Conservation (phyloP, 352 stramenopile species). For the Elongisporangium prolatum region DNA sequence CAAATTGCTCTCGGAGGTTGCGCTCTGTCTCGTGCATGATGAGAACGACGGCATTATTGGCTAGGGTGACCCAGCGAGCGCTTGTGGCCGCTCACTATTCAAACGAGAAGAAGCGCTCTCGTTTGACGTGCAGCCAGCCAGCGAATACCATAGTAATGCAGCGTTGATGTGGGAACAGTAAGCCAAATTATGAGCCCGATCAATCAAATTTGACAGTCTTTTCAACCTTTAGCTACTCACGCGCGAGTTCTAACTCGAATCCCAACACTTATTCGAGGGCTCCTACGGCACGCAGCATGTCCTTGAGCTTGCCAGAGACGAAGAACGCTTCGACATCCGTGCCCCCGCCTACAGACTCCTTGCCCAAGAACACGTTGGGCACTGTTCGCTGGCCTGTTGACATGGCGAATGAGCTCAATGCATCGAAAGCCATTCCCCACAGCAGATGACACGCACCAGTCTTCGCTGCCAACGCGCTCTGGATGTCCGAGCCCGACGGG, state of each 20-base stretch:
- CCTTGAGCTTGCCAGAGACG: conserved; percentile 80
- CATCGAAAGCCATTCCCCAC: not conserved
- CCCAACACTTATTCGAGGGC: conserved; percentile 35
- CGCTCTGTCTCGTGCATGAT: conserved; percentile 28
- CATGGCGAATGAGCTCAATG: conserved; percentile 1
- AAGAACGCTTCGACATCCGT: conserved; percentile 89
- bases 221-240: too few relatives aligned
- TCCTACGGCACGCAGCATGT: conserved; percentile 73
- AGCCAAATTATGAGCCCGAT: too few relatives aligned
- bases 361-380: conserved; percentile 96
- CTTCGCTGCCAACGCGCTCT: conserved; percentile 77
- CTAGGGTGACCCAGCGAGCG: conserved; percentile 25
- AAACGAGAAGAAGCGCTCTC: conserved; percentile 31
- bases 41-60: conserved; percentile 17
- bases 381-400: conserved; percentile 88
- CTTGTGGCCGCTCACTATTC: conserved; percentile 28
- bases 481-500: conserved; percentile 75
- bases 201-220: too few relatives aligned
- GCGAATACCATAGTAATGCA: not conserved
- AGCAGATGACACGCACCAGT: conserved; percentile 73
- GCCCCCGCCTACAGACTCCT: conserved; percentile 91
- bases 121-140: conserved; percentile 17
- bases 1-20: conserved; percentile 34
- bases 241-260: too few relatives aligned
- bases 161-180: too few relatives aligned